Evolutionary conservation across 2,329 filamentous ascomycete species (phyloP), one percentile per base, ranked within the genome.

Genomic region (Hymenoscyphus infarciens): DNA sequence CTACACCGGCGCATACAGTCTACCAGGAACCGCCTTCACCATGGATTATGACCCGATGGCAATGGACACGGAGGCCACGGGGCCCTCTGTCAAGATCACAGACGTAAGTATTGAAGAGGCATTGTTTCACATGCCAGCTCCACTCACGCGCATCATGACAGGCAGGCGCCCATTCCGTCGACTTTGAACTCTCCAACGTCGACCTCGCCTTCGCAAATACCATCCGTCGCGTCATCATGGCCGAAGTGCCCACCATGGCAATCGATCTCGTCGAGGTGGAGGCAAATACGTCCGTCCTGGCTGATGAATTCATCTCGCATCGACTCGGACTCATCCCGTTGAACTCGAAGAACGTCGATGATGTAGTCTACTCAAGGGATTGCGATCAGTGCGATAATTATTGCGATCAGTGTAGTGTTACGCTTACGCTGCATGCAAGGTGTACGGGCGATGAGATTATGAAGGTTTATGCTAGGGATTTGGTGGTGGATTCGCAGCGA

Each of bases 251-350:
- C 11, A 97, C 92, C 27, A 87, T 98, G 71, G 93, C 95, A 67
- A 93, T 98, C 76, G 94, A 99, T 74, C 85, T 97, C 15, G 93
- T 98, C 66, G 92, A 98, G 76, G 88, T 99, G 68, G 88, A 96
- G 74, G 85, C 84, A 72, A 99, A 99, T 81, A 96, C 90, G 63
- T 96, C 93, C n/a, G 93, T 97, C 4, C 86, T 98, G 15, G 91
- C 94, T 65, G 94, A 99, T 77, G 94, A 99, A 77, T 97, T 98
- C 77, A 88, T 99, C 69, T 89, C 91, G 57, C 94, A 98, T 77
- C 89, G 94, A 55, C 84, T 99, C 15, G 94, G 95, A 35, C 86
- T 98, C 56, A 87, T 98, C 62, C 95, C 95, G 0, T 85, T 99
- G 56, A 88, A 89, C 75, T 91, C 91, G 63, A 90, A 91, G 73